Percentiles rank a stretch among this genome's conserved stretches.
Conservation (phyloP, 2,329 filamentous ascomycete genomes). For the Sodiomyces alkalinus region DNA sequence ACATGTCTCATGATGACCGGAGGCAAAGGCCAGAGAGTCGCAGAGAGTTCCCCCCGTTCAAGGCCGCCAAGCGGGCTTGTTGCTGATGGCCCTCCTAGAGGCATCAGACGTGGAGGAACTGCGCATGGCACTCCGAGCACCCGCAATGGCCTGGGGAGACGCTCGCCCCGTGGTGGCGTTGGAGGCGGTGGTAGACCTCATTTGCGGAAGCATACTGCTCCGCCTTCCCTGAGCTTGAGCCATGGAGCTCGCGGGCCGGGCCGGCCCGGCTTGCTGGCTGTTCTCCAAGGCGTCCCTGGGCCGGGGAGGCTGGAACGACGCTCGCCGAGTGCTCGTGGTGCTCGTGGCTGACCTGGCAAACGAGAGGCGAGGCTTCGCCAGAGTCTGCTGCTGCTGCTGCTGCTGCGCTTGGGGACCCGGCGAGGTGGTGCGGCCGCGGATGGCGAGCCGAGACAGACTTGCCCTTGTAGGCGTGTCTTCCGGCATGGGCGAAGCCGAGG, state of each 20-base stretch:
- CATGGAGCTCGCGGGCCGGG: conserved; percentile 42
- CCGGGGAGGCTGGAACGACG: conserved; percentile 35
- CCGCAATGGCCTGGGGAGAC: conserved; percentile 30
- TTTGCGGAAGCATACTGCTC: conserved; percentile 37
- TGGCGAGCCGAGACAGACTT: conserved; percentile 30
- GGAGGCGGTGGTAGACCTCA: conserved; percentile 18
- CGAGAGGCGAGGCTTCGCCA: conserved; percentile 28
- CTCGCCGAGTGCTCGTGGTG: conserved; percentile 29
- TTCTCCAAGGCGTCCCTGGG: conserved; percentile 15
- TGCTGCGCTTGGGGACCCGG: conserved; percentile 32
- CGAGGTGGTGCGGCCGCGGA: conserved; percentile 36
- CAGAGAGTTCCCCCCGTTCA: no score
- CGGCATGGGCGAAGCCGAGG: conserved; percentile 31
- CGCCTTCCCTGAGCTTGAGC: conserved; percentile 32
- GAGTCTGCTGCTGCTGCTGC: no score
- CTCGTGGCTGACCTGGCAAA: conserved; percentile 28
- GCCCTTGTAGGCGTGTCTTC: conserved; percentile 29
- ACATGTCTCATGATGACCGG: no score
- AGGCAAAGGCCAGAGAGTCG: no score
- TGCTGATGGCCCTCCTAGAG: conserved; percentile 16
- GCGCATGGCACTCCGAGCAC: conserved; percentile 28
- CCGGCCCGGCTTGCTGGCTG: conserved; percentile 9
- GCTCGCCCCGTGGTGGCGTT: conserved; percentile 25
- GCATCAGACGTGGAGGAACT: conserved; percentile 17
- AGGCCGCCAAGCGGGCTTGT: conserved; percentile 34